These are phyloP conservation scores for Hypoxylon sp. DNA, from an alignment of 2,329 filamentous ascomycete genomes.

Conservation along the genomic window DNA sequence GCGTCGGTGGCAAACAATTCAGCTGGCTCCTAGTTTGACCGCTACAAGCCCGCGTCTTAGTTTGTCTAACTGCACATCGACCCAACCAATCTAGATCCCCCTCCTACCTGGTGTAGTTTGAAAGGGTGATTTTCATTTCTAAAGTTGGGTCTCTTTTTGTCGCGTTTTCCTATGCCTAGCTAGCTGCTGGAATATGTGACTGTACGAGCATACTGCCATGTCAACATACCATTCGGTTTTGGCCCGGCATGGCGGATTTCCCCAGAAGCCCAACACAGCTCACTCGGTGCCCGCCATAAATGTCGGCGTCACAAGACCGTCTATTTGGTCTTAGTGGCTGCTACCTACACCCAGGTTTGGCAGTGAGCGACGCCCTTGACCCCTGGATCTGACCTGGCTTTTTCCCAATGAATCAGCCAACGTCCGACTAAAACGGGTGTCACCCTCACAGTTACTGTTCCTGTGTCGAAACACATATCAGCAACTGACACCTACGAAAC, in stretches of 20 bases:
- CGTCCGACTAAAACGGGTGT: constrained; percentile 28
- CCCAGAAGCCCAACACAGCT: constrained; percentile 44
- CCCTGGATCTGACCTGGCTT: constrained; percentile 43
- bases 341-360: constrained; percentile 40
- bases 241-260: constrained; percentile 44
- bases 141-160: constrained; percentile 23
- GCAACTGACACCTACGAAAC: constrained; percentile 27
- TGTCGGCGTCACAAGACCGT: constrained; percentile 42
- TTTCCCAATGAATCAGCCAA: constrained; percentile 23
- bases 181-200: constrained; percentile 34
- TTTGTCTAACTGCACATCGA: constrained; percentile 34
- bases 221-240: constrained; percentile 42
- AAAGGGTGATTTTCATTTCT: constrained; percentile 28
- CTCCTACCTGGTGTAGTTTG: constrained; percentile 9
- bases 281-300: constrained; percentile 38
- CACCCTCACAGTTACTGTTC: constrained; percentile 31
- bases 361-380: constrained; percentile 36
- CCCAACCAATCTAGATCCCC: constrained; percentile 34
- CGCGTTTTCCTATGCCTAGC: constrained; percentile 9
- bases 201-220: constrained; percentile 29
- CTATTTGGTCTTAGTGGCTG: constrained; percentile 37
- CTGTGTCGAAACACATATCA: constrained; percentile 27
- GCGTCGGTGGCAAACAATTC: constrained; percentile 32
- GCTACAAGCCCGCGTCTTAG: constrained; percentile 14
- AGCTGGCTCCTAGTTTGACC: constrained; percentile 26